Percentiles rank a stretch among this genome's conserved stretches.
phyloP scores from a whole-genome alignment of 176 grass and related monocot genomes.

The Saccharum spontaneum region DNA sequence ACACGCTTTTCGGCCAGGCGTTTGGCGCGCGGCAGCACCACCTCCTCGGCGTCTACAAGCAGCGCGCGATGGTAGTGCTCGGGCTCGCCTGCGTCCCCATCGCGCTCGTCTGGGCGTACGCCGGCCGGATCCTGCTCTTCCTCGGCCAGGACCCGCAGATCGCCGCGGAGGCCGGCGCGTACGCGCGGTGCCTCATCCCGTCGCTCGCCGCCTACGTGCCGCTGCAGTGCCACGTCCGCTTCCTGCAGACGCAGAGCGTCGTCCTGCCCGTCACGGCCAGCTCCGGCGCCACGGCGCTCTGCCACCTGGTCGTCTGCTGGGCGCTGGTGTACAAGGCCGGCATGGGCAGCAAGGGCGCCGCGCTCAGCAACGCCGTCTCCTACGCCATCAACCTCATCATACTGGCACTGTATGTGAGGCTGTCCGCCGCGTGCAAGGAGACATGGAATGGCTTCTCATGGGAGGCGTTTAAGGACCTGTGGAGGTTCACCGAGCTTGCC shows the following conservation, averaged over 20 bases:
- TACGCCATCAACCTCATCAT: not conserved
- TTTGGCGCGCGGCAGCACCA: slow-evolving; percentile 51
- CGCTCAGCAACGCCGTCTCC: not conserved
- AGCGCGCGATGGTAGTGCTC: slow-evolving; percentile 43
- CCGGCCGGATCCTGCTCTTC: slow-evolving; percentile 36
- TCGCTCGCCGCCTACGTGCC: slow-evolving; percentile 11
- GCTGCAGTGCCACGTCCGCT: slow-evolving; percentile 17
- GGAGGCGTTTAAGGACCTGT: not conserved
- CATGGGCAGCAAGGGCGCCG: slow-evolving; percentile 16
- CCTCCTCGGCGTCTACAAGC: slow-evolving; percentile 38
- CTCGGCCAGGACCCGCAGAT: slow-evolving; percentile 45
- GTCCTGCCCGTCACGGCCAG: not conserved
- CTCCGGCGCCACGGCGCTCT: not conserved
- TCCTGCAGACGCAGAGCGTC: slow-evolving; percentile 26
- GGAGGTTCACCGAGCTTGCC: not conserved
- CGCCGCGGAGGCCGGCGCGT: slow-evolving; percentile 8
- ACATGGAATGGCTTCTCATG: not conserved
- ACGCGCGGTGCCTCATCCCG: slow-evolving; percentile 15
- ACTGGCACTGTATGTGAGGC: not conserved
- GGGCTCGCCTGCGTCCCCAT: slow-evolving; percentile 44
- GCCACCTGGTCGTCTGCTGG: not conserved
- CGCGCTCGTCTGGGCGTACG: slow-evolving; percentile 40
- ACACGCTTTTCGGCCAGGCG: slow-evolving; percentile 62
- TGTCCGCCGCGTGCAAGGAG: not conserved
- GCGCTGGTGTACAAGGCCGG: not conserved